Conservation (phyloP, 2,329 filamentous ascomycete genomes). For the Sporothrix luriei region DNA sequence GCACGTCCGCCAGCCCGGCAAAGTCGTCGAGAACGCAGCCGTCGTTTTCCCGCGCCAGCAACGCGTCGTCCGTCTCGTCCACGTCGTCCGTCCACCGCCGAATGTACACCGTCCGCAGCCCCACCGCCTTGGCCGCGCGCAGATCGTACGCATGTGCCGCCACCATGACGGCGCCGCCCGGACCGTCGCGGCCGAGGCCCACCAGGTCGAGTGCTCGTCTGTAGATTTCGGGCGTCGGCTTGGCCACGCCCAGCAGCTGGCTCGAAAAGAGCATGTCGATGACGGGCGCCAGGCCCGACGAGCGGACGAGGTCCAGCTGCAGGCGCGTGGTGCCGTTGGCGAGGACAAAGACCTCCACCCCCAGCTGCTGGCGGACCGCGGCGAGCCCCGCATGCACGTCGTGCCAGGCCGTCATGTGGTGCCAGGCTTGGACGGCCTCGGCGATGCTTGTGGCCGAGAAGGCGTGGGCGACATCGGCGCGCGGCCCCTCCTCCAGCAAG, state of each 20-base stretch:
- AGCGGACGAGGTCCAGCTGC: slow-evolving; percentile 55
- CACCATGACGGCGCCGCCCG: slow-evolving; percentile 56
- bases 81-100: slow-evolving; percentile 57
- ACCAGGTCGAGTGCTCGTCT: slow-evolving; percentile 50
- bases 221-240: slow-evolving; percentile 54
- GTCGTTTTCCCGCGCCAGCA: slow-evolving; percentile 18
- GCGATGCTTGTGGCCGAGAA: neutral
- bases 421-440: slow-evolving; percentile 1
- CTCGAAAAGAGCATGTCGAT: slow-evolving; percentile 59
- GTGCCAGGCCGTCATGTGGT: neutral
- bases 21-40: slow-evolving; percentile 18
- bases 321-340: slow-evolving; percentile 43
- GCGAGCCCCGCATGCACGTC: neutral
- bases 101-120: slow-evolving; percentile 57
- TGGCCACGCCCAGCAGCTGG: slow-evolving; percentile 53
- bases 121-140: slow-evolving; percentile 51
- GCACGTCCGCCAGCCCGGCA: neutral
- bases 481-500: neutral
- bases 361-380: neutral
- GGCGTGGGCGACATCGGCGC: neutral
- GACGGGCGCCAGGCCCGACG: slow-evolving; percentile 45
- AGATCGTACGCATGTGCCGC: slow-evolving; percentile 60
- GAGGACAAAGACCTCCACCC: slow-evolving; percentile 11
- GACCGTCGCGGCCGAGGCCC: slow-evolving; percentile 40
- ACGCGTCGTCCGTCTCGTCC: slow-evolving; percentile 6